phyloP scores from a whole-genome alignment of 768 basidiomycete species.

The Tulasnella sp. region DNA sequence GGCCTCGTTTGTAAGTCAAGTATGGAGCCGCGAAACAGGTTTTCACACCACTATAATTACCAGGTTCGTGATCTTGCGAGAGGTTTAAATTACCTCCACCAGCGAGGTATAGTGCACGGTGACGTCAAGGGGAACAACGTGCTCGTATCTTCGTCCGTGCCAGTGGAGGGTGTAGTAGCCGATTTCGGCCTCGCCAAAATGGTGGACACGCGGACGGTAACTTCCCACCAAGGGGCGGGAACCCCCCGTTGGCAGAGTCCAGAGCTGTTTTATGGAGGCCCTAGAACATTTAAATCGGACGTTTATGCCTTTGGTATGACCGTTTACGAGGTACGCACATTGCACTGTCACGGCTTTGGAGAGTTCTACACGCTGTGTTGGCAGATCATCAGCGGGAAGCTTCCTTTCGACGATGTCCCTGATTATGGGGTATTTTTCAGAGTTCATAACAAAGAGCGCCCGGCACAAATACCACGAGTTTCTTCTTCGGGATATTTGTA shows the following conservation, averaged over 20 bases:
- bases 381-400: not conserved
- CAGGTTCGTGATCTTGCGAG: not conserved
- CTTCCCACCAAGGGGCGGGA: not conserved
- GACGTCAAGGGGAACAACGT: constrained; percentile 2
- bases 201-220: not conserved
- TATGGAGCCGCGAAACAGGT: too few species aligned
- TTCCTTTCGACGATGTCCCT: not conserved
- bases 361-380: not conserved
- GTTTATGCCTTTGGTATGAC: constrained; percentile 13
- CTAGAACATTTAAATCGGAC: not conserved
- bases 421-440: not conserved
- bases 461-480: not conserved
- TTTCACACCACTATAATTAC: not conserved
- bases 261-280: not conserved
- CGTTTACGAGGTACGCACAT: not conserved
- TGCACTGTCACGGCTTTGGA: not conserved
- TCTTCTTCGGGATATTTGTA: not conserved
- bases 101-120: not conserved
- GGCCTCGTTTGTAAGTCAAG: not conserved
- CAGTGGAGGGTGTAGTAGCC: not conserved
- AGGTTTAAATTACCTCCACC: not conserved
- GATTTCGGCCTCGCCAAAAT: not conserved
- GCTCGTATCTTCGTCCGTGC: not conserved
- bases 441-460: not conserved
- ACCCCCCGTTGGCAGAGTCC: constrained; percentile 13